phyloP scores from a whole-genome alignment of 371 early-diverging fungal genomes.

The Dinochytrium kinnereticum region DNA sequence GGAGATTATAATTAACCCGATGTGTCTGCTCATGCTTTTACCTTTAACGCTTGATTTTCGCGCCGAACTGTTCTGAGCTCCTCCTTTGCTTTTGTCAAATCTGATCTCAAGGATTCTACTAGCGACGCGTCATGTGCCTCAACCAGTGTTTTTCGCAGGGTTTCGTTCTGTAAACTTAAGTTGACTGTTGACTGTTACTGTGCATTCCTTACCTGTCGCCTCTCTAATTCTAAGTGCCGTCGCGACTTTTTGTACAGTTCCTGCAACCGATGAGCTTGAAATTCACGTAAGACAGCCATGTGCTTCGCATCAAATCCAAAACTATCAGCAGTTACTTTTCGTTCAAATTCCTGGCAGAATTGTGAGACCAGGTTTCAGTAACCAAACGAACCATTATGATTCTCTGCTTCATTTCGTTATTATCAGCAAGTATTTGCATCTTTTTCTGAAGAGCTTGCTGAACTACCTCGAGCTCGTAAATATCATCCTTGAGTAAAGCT shows the following conservation, averaged over 20 bases:
- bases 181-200: no score
- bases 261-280: slow-evolving; percentile 36
- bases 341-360: not conserved
- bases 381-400: slow-evolving; percentile 24
- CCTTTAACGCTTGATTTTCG: slow-evolving; percentile 37
- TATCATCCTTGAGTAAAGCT: slow-evolving; percentile 8
- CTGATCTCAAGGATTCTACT: slow-evolving; percentile 19
- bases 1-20: not conserved
- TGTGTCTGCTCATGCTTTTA: no score
- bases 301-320: slow-evolving; percentile 27
- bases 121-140: slow-evolving; percentile 26
- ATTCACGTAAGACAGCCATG: slow-evolving; percentile 30
- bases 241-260: slow-evolving; percentile 32
- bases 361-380: not conserved
- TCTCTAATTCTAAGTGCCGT: slow-evolving; percentile 30
- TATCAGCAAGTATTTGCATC: slow-evolving; percentile 22
- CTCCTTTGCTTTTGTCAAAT: slow-evolving; percentile 24
- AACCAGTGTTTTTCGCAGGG: slow-evolving; percentile 21
- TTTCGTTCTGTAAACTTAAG: slow-evolving; percentile 36
- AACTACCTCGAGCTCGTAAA: slow-evolving; percentile 18
- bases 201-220: slow-evolving; percentile 22
- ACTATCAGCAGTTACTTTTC: slow-evolving; percentile 7
- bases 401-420: slow-evolving; percentile 37
- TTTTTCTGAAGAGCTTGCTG: slow-evolving; percentile 12
- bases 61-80: slow-evolving; percentile 24